These are phyloP conservation scores for Fusarium anguioides DNA, from an alignment of 2,329 filamentous ascomycete genomes.

Conservation along the genomic window DNA sequence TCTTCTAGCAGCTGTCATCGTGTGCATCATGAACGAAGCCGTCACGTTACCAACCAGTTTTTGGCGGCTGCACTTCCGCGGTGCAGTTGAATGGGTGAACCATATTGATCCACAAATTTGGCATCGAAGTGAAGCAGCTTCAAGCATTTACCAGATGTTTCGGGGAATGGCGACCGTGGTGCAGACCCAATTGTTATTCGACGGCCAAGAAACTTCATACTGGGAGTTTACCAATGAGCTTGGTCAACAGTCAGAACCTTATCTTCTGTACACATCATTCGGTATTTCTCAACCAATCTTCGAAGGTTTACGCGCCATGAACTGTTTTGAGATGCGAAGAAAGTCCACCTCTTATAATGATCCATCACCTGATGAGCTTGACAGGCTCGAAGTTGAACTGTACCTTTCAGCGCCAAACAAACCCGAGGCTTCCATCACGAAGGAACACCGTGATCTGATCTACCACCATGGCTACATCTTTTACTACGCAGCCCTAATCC, in stretches of 20 bases:
- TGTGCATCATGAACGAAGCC: conserved; percentile 43
- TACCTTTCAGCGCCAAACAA: conserved; percentile 36
- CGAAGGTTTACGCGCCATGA: conserved; percentile 39
- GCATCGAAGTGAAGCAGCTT: conserved; percentile 38
- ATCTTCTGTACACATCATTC: conserved; percentile 28
- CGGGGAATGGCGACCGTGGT: conserved; percentile 40
- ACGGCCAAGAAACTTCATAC: conserved; percentile 21
- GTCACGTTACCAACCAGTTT: conserved; percentile 40
- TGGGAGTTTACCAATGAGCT: conserved; percentile 40
- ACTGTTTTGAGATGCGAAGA: conserved; percentile 28
- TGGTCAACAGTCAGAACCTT: conserved; percentile 37
- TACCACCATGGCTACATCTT: conserved; percentile 42
- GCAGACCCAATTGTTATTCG: conserved; percentile 37
- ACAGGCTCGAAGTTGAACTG: conserved; percentile 38
- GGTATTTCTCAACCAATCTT: conserved; percentile 40
- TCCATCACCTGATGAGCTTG: conserved; percentile 23
- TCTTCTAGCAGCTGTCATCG: conserved; percentile 35
- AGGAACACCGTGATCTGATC: conserved; percentile 36
- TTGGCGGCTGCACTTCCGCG: conserved; percentile 41
- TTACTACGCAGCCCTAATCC: conserved; percentile 41
- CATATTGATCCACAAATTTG: conserved; percentile 43
- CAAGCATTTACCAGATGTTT: conserved; percentile 42
- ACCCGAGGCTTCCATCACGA: conserved; percentile 19
- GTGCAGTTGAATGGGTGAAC: conserved; percentile 44
- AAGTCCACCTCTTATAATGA: conserved; percentile 5